Conservation (phyloP, 106 monocot species). For the Ottelia alismoides region DNA sequence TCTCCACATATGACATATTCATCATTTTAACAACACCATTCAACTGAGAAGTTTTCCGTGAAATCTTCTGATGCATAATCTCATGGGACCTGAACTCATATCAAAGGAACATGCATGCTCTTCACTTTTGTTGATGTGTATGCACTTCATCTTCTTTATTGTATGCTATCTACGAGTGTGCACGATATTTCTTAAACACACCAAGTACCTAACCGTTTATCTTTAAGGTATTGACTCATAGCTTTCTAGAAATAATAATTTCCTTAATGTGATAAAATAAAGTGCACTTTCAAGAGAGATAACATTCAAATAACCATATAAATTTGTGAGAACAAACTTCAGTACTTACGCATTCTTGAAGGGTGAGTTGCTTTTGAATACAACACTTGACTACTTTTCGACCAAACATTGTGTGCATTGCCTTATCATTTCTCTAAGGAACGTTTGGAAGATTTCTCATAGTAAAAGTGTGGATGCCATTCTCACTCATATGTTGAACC, state of each 20-base stretch:
- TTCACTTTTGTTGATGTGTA: neutral
- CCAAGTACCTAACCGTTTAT: too few species aligned
- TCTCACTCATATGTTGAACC: too few species aligned
- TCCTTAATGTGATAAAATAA: constrained; percentile 2
- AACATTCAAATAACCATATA: constrained; percentile 1
- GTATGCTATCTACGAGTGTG: too few species aligned
- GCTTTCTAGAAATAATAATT: neutral
- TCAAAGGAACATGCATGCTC: constrained; percentile 1
- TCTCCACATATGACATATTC: constrained; percentile 1
- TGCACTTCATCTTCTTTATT: neutral
- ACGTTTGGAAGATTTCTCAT: too few species aligned
- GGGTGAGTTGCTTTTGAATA: neutral
- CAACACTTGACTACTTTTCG: too few species aligned
- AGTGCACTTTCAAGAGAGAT: neutral
- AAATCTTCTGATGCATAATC: constrained; percentile 1
- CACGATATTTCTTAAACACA: too few species aligned
- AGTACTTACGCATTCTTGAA: neutral
- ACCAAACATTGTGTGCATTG: too few species aligned
- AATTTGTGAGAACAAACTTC: constrained; percentile 1
- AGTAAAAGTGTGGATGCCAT: too few species aligned
- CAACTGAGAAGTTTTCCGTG: neutral
- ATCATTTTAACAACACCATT: constrained; percentile 5
- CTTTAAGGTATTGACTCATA: neutral
- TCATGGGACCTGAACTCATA: neutral
- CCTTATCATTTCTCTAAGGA: too few species aligned